Percentiles rank a stretch among this genome's conserved stretches.
These are phyloP conservation scores for Scedosporium dehoogii DNA, from an alignment of 2,329 filamentous ascomycete species.

Conservation along the genomic window DNA sequence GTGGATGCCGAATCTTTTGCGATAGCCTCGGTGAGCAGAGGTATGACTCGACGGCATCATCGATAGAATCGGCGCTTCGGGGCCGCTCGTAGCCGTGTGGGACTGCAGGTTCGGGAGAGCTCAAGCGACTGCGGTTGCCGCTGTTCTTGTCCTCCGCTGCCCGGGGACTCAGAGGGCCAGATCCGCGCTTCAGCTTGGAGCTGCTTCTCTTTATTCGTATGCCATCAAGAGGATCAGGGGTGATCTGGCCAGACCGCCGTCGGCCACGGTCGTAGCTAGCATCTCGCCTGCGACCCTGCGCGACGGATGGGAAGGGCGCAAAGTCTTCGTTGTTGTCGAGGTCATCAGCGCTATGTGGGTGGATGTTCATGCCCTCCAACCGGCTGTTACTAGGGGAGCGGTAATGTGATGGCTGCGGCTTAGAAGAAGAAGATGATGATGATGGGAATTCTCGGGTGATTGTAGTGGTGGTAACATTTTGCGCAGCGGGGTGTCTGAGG, in stretches of 20 bases:
- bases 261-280: constrained; percentile 35
- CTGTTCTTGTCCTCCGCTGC: constrained; percentile 23
- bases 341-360: constrained; percentile 16
- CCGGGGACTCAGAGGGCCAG: constrained; percentile 34
- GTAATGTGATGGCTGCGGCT: neutral
- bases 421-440: neutral
- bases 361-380: neutral
- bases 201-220: constrained; percentile 42
- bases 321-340: constrained; percentile 42
- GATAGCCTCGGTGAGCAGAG: constrained; percentile 74
- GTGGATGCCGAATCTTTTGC: constrained; percentile 78
- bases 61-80: constrained; percentile 74
- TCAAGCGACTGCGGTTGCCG: constrained; percentile 2
- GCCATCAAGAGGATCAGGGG: constrained; percentile 35
- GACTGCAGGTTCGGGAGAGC: constrained; percentile 12
- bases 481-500: neutral
- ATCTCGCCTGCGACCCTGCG: constrained; percentile 47
- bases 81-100: constrained; percentile 60
- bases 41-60: constrained; percentile 79
- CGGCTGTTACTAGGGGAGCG: neutral
- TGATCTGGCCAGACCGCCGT: constrained; percentile 37
- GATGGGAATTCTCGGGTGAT: neutral
- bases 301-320: constrained; percentile 59
- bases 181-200: constrained; percentile 49
- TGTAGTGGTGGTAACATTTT: neutral